Evolutionary conservation across 257 asterid genomes (phyloP).

Genomic region (Jacaranda mimosifolia): DNA sequence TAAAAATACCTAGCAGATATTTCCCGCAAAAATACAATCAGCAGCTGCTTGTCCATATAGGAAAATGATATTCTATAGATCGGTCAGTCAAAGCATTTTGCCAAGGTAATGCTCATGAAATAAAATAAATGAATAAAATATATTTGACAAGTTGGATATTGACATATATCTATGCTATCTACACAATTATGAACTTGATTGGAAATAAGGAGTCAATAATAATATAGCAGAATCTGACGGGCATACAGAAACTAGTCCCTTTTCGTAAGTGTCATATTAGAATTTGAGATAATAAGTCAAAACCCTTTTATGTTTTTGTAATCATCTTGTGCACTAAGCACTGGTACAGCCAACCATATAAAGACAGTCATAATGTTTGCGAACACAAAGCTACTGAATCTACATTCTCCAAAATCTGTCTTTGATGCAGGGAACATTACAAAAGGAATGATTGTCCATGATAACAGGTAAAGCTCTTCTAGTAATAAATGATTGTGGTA

Average conservation of each 20-base stretch:
- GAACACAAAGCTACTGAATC: neutral
- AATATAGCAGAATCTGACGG: neutral
- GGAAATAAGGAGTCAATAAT: neutral
- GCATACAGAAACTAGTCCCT: neutral
- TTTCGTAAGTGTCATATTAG: neutral
- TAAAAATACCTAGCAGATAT: neutral
- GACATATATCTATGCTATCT: neutral
- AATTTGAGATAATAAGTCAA: neutral
- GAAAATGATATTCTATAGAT: too few relatives aligned
- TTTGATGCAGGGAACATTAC: too few relatives aligned
- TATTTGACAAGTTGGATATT: too few relatives aligned
- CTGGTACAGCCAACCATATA: neutral
- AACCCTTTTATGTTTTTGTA: neutral
- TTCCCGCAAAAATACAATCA: neutral
- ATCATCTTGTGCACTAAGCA: neutral
- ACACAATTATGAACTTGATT: neutral
- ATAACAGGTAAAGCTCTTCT: constrained; percentile 9
- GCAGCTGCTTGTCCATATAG: too few relatives aligned
- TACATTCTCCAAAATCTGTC: neutral
- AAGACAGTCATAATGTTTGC: neutral
- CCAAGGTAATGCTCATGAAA: too few relatives aligned
- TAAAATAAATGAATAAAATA: too few relatives aligned
- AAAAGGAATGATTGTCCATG: neutral
- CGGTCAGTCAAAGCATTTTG: too few relatives aligned
- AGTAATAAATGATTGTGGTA: constrained; percentile 32